These are phyloP conservation scores for Kodamaea sp. DNA, from an alignment of 1,139 yeast genomes.

Conservation along the genomic window DNA sequence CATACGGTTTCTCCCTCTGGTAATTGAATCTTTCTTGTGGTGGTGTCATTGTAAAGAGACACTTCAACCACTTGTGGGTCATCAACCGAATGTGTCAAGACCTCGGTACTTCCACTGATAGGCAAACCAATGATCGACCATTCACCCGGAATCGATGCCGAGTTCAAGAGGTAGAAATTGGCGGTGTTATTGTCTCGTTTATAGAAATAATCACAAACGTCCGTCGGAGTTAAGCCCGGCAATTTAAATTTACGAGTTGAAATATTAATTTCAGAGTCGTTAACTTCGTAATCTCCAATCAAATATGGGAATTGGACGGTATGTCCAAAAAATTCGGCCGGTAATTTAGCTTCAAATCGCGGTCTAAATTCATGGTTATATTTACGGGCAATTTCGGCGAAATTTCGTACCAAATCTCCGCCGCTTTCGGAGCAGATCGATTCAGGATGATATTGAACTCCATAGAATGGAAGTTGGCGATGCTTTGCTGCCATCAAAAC, in stretches of 20 bases:
- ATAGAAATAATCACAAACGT: constrained; percentile 47
- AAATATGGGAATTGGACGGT: constrained; percentile 18
- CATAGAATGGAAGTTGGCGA: constrained; percentile 63
- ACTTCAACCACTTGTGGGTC: constrained; percentile 20
- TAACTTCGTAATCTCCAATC: constrained; percentile 10
- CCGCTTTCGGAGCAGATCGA: constrained; percentile 82
- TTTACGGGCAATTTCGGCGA: constrained; percentile 50
- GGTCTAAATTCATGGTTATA: constrained; percentile 27
- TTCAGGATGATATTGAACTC: constrained; percentile 97
- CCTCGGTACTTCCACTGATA: constrained; percentile 44
- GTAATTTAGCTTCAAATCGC: constrained; percentile 5
- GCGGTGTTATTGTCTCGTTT: constrained; percentile 13
- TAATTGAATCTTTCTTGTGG: constrained; percentile 9
- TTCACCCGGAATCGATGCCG: constrained; percentile 77
- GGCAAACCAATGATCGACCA: constrained; percentile 88
- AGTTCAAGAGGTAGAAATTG: constrained; percentile 61
- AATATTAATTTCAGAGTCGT: constrained; percentile 6
- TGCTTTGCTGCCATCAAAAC: constrained; percentile 82
- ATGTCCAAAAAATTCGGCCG: constrained; percentile 12
- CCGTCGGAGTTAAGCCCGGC: constrained; percentile 27
- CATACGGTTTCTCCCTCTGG: constrained; percentile 33
- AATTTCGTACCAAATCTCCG: constrained; percentile 52
- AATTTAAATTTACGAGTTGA: constrained; percentile 17
- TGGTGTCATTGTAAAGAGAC: constrained; percentile 14
- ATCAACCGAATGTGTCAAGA: constrained; percentile 64